These are phyloP conservation scores for Exophiala oligosperma DNA, from an alignment of 2,329 filamentous ascomycete species.

Conservation along the genomic window DNA sequence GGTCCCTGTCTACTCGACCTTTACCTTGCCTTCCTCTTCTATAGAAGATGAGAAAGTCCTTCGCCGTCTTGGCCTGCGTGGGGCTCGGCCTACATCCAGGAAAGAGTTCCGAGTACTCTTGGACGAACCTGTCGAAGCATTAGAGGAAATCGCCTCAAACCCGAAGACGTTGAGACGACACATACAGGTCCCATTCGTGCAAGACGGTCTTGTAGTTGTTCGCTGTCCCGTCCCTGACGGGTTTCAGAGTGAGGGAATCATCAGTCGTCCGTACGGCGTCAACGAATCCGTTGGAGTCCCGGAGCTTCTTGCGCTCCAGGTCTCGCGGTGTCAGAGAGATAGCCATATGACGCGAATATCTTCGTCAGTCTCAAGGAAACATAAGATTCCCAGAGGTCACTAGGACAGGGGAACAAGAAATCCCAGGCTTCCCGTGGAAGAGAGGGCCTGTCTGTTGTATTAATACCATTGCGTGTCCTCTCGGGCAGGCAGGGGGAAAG, in stretches of 20 bases:
- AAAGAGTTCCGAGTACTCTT: background rate
- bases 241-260: background rate
- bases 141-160: background rate
- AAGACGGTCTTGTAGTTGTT: background rate
- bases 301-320: background rate
- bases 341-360: no score
- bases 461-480: no score
- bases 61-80: constrained; percentile 4
- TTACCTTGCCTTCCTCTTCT: background rate
- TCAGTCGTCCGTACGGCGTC: constrained; percentile 2
- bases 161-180: background rate
- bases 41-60: constrained; percentile 10
- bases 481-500: no score
- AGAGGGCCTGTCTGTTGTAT: no score
- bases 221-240: background rate
- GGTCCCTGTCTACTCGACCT: background rate
- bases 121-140: background rate
- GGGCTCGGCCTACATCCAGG: background rate
- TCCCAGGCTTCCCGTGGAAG: no score
- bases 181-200: constrained; percentile 6
- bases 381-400: background rate
- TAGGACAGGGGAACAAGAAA: background rate
- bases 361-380: background rate
- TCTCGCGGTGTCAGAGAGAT: background rate
- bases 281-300: background rate